Evolutionary conservation across 371 early-diverging fungal genomes (phyloP).

Genomic region (Mycotypha africana): DNA sequence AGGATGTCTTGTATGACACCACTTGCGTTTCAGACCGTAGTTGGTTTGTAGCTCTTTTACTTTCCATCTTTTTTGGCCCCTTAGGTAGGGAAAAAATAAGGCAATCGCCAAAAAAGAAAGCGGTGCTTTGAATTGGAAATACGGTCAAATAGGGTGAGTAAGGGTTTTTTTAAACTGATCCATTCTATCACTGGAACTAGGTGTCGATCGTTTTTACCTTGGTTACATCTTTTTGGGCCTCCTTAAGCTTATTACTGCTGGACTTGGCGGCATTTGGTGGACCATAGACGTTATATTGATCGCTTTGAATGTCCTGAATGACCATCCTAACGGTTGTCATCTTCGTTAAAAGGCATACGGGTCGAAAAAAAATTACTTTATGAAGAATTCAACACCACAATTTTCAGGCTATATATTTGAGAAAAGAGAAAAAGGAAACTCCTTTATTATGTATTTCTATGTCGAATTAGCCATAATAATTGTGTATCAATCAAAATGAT

Average conservation of each 20-base stretch:
- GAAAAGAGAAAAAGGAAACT: too few relatives aligned
- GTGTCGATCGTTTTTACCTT: conserved; percentile 62
- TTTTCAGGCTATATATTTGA: too few relatives aligned
- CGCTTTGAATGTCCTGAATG: conserved; percentile 39
- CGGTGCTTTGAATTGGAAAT: neutral
- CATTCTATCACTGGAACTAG: conserved; percentile 9
- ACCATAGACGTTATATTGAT: conserved; percentile 36
- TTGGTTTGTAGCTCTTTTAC: conserved; percentile 39
- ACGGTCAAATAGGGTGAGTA: neutral
- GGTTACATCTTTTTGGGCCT: conserved; percentile 50
- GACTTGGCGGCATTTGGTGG: conserved; percentile 49
- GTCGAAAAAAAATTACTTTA: neutral
- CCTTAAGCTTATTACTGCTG: conserved; percentile 41
- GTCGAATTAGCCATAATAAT: too few relatives aligned
- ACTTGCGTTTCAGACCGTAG: conserved; percentile 44
- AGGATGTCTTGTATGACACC: conserved; percentile 3
- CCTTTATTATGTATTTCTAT: too few relatives aligned
- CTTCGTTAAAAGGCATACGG: conserved; percentile 11
- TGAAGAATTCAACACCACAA: too few relatives aligned
- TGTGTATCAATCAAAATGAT: neutral
- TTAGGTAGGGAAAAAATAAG: conserved; percentile 33
- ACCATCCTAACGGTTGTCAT: conserved; percentile 41
- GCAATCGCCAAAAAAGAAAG: neutral
- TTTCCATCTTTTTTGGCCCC: conserved; percentile 45
- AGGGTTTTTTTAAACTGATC: neutral